Base-by-base conservation (phyloP, 495 filamentous ascomycete species). In the Penicillium herquei region DNA sequence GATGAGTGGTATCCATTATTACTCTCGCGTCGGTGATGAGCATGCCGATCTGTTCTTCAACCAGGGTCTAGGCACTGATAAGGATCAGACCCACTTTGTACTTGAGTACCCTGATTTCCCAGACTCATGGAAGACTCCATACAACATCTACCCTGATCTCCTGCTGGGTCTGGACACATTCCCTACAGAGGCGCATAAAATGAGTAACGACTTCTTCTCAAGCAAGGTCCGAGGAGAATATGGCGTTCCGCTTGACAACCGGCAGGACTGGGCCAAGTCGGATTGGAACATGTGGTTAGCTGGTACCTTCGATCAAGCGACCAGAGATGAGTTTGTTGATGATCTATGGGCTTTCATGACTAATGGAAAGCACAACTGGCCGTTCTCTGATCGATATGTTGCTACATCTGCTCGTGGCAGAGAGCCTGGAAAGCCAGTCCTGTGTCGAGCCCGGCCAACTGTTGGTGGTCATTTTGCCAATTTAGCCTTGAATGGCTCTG, bases 401-500 rank as follows among this genome's bases (percentile, higher is more conserved):
- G 67, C 70, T 17, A 72, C 69, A 5, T 73, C 71, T 11, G 51
- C 55, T 4, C 61, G 68, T 47, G 79, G 78, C 1, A 57, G 69
- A 44, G 67, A 67, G 6, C 70, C 67, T 53, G 72, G 58, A 30
- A 51, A 57, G 42, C 69, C 65, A 6, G 66, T 81, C 47, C 50
- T 72, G 47, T 81, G 79, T 52, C 68, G 68, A n/a, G 81, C 80
- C 16, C 73, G 83, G 18, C 83, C 82, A 1, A 81, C 81, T 4
- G 79, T 80, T 0, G 82, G 81, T 16, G 78, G 79, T 0, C 81
- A 84, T 55, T 84, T 80, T 65, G 79, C 81, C 0, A 42, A 81
- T 7, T 65, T 82, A 55, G 75, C 78, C 6, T 67, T 75, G 45
- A 50, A 73, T 18, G 73, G 73, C 5, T 67, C 73, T 1, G 51